Evolutionary conservation across 1,284 basidiomycete species (phyloP).

Genomic region (Boletellus sp.): DNA sequence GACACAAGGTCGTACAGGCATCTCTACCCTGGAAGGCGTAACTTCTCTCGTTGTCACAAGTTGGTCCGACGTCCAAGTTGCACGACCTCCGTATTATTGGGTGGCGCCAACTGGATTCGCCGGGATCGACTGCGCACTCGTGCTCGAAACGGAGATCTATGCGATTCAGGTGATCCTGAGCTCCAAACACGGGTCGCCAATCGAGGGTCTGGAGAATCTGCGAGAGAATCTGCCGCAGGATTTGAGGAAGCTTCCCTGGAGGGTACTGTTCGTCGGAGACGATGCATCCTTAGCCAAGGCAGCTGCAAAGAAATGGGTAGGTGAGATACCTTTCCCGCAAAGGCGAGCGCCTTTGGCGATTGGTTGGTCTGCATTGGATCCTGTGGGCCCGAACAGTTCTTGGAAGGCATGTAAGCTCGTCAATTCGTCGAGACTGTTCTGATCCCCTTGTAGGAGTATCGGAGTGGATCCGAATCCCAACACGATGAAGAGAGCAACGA

Average conservation of each 20-base stretch:
- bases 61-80: no score
- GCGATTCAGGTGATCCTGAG: constrained; percentile 1
- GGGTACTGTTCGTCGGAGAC: no score
- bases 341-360: neutral
- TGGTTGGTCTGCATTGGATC: neutral
- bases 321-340: neutral
- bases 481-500: no score
- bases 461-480: no score
- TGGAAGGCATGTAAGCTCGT: neutral
- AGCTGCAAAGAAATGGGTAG: neutral
- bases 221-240: neutral
- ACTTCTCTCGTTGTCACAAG: neutral
- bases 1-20: neutral
- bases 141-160: neutral
- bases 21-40: neutral
- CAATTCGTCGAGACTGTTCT: no score
- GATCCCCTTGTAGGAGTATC: no score
- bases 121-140: neutral
- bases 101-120: neutral
- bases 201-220: neutral
- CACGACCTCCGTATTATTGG: neutral
- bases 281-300: no score
- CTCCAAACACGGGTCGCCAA: neutral
- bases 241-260: neutral
- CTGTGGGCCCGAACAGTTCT: no score